Conservation (phyloP, 441 rosid species). For the Pelargonium myrrhifolium region DNA sequence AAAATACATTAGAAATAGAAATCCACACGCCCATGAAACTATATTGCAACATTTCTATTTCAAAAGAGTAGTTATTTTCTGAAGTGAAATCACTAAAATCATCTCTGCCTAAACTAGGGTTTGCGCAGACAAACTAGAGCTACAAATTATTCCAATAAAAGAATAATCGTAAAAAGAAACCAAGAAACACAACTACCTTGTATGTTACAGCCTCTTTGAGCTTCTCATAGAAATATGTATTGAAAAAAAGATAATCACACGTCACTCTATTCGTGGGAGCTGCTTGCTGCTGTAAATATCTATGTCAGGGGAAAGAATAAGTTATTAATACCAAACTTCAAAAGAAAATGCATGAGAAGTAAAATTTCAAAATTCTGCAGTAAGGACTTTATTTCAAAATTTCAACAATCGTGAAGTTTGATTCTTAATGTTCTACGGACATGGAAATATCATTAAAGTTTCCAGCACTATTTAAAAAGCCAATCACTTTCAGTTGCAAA, state of each 20-base stretch:
- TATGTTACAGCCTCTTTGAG: slow-evolving; percentile 61
- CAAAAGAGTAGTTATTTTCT: slow-evolving; percentile 1
- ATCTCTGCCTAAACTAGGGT: background rate
- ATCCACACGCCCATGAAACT: background rate
- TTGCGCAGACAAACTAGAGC: background rate
- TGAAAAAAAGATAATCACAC: slow-evolving; percentile 64
- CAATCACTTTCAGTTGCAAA: too few species aligned
- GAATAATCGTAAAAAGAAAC: background rate
- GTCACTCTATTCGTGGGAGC: slow-evolving; percentile 40
- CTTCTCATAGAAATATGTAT: slow-evolving; percentile 85
- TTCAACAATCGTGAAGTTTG: too few species aligned
- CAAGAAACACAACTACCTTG: slow-evolving; percentile 44
- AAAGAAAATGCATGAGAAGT: background rate
- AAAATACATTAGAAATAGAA: background rate
- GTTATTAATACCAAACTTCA: background rate
- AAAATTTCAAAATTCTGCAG: background rate
- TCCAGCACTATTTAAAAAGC: too few species aligned
- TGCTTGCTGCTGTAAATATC: slow-evolving; percentile 61
- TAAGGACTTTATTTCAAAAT: too few species aligned
- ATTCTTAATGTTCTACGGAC: too few species aligned
- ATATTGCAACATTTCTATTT: background rate
- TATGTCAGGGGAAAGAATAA: slow-evolving; percentile 15
- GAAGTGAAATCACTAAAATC: background rate
- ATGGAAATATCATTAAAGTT: too few species aligned
- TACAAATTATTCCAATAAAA: background rate